Base-by-base conservation (phyloP, 2,329 filamentous ascomycete genomes). In the Penicillium sp. region DNA sequence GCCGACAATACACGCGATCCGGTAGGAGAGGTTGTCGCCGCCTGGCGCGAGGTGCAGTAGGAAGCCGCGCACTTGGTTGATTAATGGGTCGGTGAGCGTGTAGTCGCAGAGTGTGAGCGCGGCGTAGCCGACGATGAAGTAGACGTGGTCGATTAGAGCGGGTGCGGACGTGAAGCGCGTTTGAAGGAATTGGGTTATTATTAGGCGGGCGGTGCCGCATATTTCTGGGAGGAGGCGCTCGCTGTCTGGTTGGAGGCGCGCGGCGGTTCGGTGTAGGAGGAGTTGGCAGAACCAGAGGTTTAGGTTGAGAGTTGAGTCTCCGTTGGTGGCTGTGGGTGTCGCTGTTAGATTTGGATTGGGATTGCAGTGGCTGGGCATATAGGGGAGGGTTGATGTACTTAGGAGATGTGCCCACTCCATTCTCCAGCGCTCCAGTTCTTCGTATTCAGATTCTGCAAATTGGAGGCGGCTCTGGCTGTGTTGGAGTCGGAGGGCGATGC, bases 21-120 rank as follows among this genome's bases (percentile, higher is more conserved):
- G 64, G 50, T 70, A 72, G 1, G 68, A 64, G 15, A 72, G 64
- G 45, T 72, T 69, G 29, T 71, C 66, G 45, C 69, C 67, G 37
- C 65, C 66, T 4, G 69, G 69, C 0, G 69, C 60, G 16, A 72
- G 59, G 25, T 71, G 67, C 8, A 72, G 65, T 25, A 72, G 61
- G 39, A 69, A 70, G 16, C 64, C 62, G 32, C 68, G 69, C 7
- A 70, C 63, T 53, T 71, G 67, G 41, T 65, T 68, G 46, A 72
- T 71, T 4, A 71, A 59, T 3, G 68, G 65, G 42, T 71, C 69
- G 15, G 67, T 56, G 29, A 68, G 54, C 31, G 63, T 70, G 49
- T 69, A 71, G 46, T 72, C 69, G 54, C 69, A 72, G 16, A 72
- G 60, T 4, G 69, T 72, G n/a, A 72, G 60, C 15, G 69, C 68